Base-by-base conservation (phyloP, 2,329 filamentous ascomycete genomes). In the Colletotrichum limetticola region DNA sequence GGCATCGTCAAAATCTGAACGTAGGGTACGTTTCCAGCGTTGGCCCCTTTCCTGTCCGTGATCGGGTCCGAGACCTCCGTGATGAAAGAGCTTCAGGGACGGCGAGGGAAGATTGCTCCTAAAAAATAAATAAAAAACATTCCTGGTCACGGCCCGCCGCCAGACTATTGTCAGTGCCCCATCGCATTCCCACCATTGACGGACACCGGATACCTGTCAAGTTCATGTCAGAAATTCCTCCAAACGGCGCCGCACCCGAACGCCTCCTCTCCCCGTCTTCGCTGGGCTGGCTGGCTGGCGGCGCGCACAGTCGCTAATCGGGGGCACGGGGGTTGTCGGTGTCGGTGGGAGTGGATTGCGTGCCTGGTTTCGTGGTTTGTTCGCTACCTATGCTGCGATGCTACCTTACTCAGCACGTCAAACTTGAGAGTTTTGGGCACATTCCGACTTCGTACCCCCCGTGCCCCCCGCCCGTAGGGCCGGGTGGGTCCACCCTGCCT, bases 231-330 rank as follows among this genome's bases (percentile, higher is more conserved):
- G n/a, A 42, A 19, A 3, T 42, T n/a, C 53, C 24, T 30, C 59
- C 59, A 65, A 42, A 42, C 58, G 65, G 58, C 69, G 69, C 58
- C 69, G 56, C 37, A 28, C 59, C 59, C 37, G 24, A 5, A 24
- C 35, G 58, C 35, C 35, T 24, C 26, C 22, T 37, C 55, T 5
- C 55, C 24, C 37, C 37, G 37, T 42, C 37, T 3, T 42, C 14
- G 5, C 14, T 42, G 37, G 37, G 37, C 37, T 42, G 37, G 26
- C 26, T 26, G 26, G 26, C 4, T 26, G 26, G 37, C 37, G 22
- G 28, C 26, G 46, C 59, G 66, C 66, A 70, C 66, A 22, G 55
- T 72, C 70, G 70, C 66, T 57, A 66, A 69, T 69, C 59, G 63
- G 63, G 63, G 57, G 52, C 19, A 12, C 46, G n/a, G 53, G 24